Conservation (phyloP, 495 filamentous ascomycete genomes). For the Umbilicaria muhlenbergii region DNA sequence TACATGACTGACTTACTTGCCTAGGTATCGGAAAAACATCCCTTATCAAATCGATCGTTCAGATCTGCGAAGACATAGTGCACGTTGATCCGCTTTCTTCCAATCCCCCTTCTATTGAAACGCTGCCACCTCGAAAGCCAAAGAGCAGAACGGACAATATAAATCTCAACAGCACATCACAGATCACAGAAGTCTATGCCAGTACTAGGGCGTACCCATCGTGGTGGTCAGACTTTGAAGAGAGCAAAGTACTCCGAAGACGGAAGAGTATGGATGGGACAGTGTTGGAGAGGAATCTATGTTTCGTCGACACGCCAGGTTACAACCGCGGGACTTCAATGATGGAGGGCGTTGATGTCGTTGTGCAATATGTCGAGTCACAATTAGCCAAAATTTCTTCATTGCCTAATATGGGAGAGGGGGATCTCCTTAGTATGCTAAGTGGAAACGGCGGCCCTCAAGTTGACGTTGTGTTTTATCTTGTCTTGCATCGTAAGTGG, state of each 20-base stretch:
- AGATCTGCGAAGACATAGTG: conserved; percentile 90
- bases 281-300: conserved; percentile 82
- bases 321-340: conserved; percentile 46
- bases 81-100: conserved; percentile 71
- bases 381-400: conserved; percentile 51
- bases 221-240: conserved; percentile 90
- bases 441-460: conserved; percentile 78
- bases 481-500: conserved; percentile 48
- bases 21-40: conserved; percentile 72
- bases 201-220: conserved; percentile 84
- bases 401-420: conserved; percentile 41
- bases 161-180: conserved; percentile 22
- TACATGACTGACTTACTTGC: conserved; percentile 4
- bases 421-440: conserved; percentile 64
- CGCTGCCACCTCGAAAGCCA: conserved; percentile 13
- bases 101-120: conserved; percentile 15
- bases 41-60: conserved; percentile 83
- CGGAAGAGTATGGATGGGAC: conserved; percentile 69
- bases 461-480: conserved; percentile 77
- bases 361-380: conserved; percentile 60
- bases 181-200: conserved; percentile 72
- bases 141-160: conserved; percentile 17
- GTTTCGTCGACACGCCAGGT: conserved; percentile 87
- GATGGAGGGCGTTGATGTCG: conserved; percentile 48
- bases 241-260: conserved; percentile 49